These are phyloP conservation scores for Colletotrichum sidae DNA, from an alignment of 2,329 filamentous ascomycete genomes.

Conservation along the genomic window DNA sequence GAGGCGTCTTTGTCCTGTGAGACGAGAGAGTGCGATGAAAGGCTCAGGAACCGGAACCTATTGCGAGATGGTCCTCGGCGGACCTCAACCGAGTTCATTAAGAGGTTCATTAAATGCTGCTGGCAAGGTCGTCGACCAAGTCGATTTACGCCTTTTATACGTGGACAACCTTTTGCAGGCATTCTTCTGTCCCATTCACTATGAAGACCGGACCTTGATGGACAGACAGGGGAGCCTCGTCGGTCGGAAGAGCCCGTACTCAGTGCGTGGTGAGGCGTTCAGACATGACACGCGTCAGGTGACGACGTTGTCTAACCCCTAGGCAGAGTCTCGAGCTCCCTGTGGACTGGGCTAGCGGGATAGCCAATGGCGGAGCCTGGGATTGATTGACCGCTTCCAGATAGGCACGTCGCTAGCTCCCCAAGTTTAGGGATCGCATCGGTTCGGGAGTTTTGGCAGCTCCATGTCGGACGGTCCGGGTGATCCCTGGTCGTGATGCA, in stretches of 20 bases:
- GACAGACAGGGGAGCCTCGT: neutral
- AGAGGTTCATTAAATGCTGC: no score
- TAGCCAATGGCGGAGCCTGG: conserved; percentile 7
- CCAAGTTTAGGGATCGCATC: conserved; percentile 15
- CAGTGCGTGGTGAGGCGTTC: neutral
- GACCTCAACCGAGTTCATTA: no score
- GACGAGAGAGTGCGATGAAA: no score
- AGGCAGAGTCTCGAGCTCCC: neutral
- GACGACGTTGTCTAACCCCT: neutral
- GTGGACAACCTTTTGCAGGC: no score
- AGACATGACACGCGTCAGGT: conserved; percentile 10
- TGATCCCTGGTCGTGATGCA: neutral
- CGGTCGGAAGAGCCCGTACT: neutral
- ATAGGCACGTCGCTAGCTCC: conserved; percentile 5
- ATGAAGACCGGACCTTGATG: neutral
- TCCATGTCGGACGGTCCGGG: conserved; percentile 1
- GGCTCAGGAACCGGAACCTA: no score
- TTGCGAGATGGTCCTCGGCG: no score
- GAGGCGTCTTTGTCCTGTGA: no score
- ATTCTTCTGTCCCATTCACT: no score
- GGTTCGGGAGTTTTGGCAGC: conserved; percentile 5
- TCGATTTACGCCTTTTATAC: no score
- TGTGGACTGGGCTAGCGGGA: conserved; percentile 4
- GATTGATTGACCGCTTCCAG: conserved; percentile 14
- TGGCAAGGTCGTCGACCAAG: no score